These are phyloP conservation scores for Gossypium thurberi DNA, from an alignment of 345 rosid genomes.

Conservation along the genomic window DNA sequence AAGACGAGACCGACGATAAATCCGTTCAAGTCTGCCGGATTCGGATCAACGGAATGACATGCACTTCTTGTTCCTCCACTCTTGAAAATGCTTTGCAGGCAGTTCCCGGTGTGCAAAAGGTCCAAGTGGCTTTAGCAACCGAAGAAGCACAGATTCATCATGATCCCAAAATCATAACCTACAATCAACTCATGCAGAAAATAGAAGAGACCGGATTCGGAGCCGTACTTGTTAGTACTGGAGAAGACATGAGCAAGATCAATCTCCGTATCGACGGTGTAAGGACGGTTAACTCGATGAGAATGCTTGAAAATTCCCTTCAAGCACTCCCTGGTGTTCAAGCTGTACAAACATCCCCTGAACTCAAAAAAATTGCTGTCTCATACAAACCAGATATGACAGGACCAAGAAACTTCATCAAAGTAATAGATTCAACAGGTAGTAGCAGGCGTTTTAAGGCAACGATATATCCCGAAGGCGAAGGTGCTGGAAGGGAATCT, in stretches of 20 bases:
- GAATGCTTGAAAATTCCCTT: constrained; percentile 52
- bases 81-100: constrained; percentile 60
- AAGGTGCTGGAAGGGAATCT: constrained; percentile 48
- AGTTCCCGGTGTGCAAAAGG: constrained; percentile 57
- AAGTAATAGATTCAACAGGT: constrained; percentile 75
- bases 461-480: constrained; percentile 50
- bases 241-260: constrained; percentile 63
- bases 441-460: constrained; percentile 57
- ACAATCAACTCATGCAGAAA: constrained; percentile 36
- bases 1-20: constrained; percentile 45
- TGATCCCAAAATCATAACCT: constrained; percentile 44
- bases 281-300: constrained; percentile 41
- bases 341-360: constrained; percentile 23
- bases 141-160: constrained; percentile 80
- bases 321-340: constrained; percentile 86
- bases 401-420: constrained; percentile 71
- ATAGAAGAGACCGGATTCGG: constrained; percentile 65
- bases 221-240: constrained; percentile 62
- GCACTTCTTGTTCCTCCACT: constrained; percentile 75
- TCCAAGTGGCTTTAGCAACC: constrained; percentile 77
- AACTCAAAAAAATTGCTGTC: constrained; percentile 39
- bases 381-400: constrained; percentile 69
- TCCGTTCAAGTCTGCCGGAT: constrained; percentile 62
- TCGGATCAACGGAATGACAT: constrained; percentile 81
- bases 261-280: constrained; percentile 69